Evolutionary conservation across 2,329 filamentous ascomycete species (phyloP).

Genomic region (Microdochium paspali): DNA sequence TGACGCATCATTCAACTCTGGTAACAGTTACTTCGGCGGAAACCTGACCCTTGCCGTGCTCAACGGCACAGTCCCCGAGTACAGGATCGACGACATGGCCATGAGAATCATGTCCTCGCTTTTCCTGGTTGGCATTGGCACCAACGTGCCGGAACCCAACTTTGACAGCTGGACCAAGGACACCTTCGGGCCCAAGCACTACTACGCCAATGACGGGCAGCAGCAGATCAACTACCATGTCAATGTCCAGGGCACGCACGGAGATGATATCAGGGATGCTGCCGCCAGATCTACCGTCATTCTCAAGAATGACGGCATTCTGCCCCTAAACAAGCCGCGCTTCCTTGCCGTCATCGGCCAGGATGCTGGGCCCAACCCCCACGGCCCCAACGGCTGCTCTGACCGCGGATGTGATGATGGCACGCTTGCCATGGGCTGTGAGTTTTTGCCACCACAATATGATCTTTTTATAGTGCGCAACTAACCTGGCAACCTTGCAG

Average conservation of each 20-base stretch:
- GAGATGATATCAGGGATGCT: slow-evolving; percentile 61
- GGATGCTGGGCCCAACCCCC: slow-evolving; percentile 67
- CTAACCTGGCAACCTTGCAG: not conserved
- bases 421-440: slow-evolving; percentile 63
- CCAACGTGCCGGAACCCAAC: slow-evolving; percentile 52
- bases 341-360: slow-evolving; percentile 72
- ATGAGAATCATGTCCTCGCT: slow-evolving; percentile 69
- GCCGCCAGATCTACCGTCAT: slow-evolving; percentile 77
- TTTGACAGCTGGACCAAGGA: slow-evolving; percentile 82
- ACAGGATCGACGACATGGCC: slow-evolving; percentile 85
- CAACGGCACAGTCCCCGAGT: slow-evolving; percentile 82
- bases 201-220: slow-evolving; percentile 48
- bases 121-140: slow-evolving; percentile 53
- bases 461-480: not conserved
- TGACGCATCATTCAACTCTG: slow-evolving; percentile 68
- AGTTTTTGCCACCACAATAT: not conserved
- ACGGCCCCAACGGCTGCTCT: slow-evolving; percentile 69
- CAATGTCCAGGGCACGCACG: slow-evolving; percentile 73
- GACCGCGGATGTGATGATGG: slow-evolving; percentile 55
- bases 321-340: slow-evolving; percentile 73
- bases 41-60: slow-evolving; percentile 83
- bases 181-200: slow-evolving; percentile 63
- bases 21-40: slow-evolving; percentile 68
- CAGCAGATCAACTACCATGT: slow-evolving; percentile 71
- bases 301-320: slow-evolving; percentile 70